Evolutionary conservation across 176 grass and related monocot genomes (phyloP).

Genomic region (Bolboschoenus planiculmis): DNA sequence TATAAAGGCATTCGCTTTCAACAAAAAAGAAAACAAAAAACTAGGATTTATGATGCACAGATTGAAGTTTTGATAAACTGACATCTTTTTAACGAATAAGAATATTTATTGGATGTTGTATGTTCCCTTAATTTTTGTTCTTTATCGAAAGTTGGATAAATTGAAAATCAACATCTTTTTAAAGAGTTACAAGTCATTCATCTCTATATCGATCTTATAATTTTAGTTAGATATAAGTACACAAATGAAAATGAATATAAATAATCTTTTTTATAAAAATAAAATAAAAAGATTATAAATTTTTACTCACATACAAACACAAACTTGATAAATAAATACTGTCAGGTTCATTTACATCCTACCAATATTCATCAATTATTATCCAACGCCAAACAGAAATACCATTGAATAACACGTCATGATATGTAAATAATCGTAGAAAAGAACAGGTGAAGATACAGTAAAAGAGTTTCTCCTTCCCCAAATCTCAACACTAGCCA

Average conservation of each 20-base stretch:
- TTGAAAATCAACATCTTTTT: no score
- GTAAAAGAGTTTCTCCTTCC: neutral
- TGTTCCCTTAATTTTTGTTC: no score
- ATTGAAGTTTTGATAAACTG: no score
- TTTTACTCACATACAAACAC: no score
- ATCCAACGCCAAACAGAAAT: neutral
- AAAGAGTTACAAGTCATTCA: neutral
- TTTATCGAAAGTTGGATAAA: no score
- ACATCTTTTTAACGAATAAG: no score
- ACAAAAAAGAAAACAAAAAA: no score
- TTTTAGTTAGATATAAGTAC: neutral
- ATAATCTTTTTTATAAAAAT: neutral
- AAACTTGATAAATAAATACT: neutral
- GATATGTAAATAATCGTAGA: conserved; percentile 7
- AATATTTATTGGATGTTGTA: no score
- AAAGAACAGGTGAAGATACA: neutral
- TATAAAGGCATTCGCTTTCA: no score
- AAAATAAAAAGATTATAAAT: no score
- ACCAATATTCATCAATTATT: no score
- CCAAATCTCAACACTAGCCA: conserved; percentile 18
- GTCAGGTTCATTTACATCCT: neutral
- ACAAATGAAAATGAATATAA: neutral
- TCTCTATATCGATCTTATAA: neutral
- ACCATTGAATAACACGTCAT: neutral
- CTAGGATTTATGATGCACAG: no score